Percentiles rank a stretch among this genome's conserved stretches.
Conservation (phyloP, 768 basidiomycete species). For the Termitomyces sp. region DNA sequence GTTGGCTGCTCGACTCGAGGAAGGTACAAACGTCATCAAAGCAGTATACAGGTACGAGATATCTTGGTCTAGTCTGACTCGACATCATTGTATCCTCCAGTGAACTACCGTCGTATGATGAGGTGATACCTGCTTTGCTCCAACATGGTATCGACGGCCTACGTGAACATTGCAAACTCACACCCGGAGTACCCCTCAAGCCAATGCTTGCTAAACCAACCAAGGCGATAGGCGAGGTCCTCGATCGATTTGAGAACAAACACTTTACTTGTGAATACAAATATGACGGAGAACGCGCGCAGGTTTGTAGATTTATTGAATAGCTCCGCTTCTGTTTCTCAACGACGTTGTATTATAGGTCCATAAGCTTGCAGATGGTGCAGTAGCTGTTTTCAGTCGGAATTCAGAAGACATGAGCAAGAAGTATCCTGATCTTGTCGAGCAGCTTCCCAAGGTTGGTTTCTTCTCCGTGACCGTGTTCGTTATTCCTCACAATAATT, state of each 20-base stretch:
- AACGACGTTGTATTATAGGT: slow-evolving; percentile 48
- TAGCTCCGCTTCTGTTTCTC: not conserved
- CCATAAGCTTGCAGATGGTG: slow-evolving; percentile 79
- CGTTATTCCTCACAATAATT: slow-evolving; percentile 1
- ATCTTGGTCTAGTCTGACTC: slow-evolving; percentile 3
- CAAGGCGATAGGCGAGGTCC: slow-evolving; percentile 96
- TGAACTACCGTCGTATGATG: slow-evolving; percentile 90
- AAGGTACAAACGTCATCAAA: slow-evolving; percentile 76
- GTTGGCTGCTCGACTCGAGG: slow-evolving; percentile 68
- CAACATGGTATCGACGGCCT: slow-evolving; percentile 72
- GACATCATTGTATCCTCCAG: slow-evolving; percentile 33
- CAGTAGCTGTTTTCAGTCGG: slow-evolving; percentile 88
- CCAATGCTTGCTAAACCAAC: slow-evolving; percentile 99
- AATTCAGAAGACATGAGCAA: slow-evolving; percentile 99
- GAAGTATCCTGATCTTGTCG: slow-evolving; percentile 98
- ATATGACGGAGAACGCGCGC: slow-evolving; percentile 97
- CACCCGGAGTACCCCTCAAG: slow-evolving; percentile 94
- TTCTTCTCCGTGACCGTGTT: not conserved
- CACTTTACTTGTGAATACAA: slow-evolving; percentile 99
- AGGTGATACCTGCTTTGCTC: slow-evolving; percentile 87
- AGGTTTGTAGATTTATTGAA: slow-evolving; percentile 39
- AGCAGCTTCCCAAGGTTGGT: slow-evolving; percentile 81
- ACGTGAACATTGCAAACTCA: slow-evolving; percentile 77
- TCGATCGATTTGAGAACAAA: slow-evolving; percentile 95
- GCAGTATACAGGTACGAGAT: slow-evolving; percentile 80